Conservation (phyloP, 179 eudicot genomes). For the Actinidia arguta region DNA sequence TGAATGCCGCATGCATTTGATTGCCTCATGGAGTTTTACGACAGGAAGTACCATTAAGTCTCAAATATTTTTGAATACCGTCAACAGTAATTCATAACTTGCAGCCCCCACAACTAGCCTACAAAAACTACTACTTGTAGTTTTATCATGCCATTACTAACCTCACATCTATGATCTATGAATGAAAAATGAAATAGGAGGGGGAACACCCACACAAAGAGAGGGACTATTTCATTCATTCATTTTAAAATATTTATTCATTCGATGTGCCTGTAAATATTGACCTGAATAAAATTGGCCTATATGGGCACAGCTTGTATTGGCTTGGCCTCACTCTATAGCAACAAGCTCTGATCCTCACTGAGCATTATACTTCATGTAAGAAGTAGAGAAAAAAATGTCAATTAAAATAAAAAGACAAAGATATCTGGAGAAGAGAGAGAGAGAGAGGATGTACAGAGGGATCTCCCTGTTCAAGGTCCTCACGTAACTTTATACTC, state of each 20-base stretch:
- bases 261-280: not conserved
- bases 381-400: no score
- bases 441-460: no score
- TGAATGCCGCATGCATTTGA: conserved; percentile 64
- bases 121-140: not conserved
- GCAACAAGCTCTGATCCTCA: no score
- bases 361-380: no score
- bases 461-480: no score
- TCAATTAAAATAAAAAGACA: no score
- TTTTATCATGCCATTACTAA: not conserved
- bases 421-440: no score
- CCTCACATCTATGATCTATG: not conserved
- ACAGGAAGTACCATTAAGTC: not conserved
- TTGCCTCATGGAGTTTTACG: conserved; percentile 44
- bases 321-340: no score
- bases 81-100: not conserved
- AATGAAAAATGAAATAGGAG: not conserved
- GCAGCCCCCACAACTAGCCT: not conserved
- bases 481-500: no score
- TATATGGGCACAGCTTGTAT: no score
- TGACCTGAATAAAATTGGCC: not conserved
- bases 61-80: not conserved
- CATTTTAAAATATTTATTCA: not conserved
- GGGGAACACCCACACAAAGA: not conserved
- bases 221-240: not conserved